Evolutionary conservation across 2,329 filamentous ascomycete species (phyloP).

Genomic region (Microdochium nivale): DNA sequence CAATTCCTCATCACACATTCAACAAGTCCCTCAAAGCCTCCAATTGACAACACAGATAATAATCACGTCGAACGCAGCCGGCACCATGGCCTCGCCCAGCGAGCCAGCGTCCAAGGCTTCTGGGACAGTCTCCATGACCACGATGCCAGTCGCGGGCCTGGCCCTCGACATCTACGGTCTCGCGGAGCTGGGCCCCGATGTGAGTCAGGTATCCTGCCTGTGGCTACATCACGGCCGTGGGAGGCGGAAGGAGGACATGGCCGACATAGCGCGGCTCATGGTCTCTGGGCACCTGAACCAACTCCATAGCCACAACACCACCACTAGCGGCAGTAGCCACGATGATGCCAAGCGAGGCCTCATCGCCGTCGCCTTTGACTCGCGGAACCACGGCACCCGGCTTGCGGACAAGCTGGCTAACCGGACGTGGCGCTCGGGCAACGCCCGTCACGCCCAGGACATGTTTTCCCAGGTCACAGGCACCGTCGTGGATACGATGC

Average conservation of each 20-base stretch:
- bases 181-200: constrained; percentile 51
- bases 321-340: constrained; percentile 4
- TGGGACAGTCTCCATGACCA: constrained; percentile 48
- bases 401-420: constrained; percentile 61
- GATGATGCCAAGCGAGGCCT: constrained; percentile 42
- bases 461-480: constrained; percentile 75
- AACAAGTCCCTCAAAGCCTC: too few species aligned
- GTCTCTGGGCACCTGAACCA: constrained; percentile 59
- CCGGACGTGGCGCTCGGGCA: constrained; percentile 70
- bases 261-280: constrained; percentile 58
- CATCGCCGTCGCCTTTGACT: constrained; percentile 80
- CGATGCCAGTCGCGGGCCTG: constrained; percentile 68
- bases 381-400: constrained; percentile 82
- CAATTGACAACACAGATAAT: too few species aligned
- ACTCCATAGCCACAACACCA: constrained; percentile 18
- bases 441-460: constrained; percentile 76
- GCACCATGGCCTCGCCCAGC: neutral
- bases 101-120: constrained; percentile 5
- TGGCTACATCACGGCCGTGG: constrained; percentile 85
- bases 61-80: too few species aligned
- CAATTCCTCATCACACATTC: too few species aligned
- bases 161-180: constrained; percentile 75
- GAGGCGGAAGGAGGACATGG: constrained; percentile 65
- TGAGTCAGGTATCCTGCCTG: constrained; percentile 61
- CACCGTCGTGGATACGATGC: constrained; percentile 65